Evolutionary conservation across 148 eudicot species (phyloP).

Genomic region (Persicaria tinctoria): DNA sequence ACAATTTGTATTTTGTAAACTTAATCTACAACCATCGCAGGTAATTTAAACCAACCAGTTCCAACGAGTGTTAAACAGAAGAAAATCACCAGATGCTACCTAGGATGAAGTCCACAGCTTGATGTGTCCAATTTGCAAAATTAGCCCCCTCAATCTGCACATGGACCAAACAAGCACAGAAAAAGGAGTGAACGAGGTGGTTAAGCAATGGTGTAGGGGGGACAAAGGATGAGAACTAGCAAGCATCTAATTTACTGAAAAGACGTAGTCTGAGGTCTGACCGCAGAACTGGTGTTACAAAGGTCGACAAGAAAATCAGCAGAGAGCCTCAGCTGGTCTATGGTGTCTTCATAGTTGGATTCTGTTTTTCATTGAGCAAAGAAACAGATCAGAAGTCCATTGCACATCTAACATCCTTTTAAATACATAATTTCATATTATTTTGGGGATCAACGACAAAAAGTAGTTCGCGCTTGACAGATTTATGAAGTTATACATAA

Average conservation of each 20-base stretch:
- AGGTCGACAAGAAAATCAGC: conserved; percentile 89
- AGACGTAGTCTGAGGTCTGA: conserved; percentile 33
- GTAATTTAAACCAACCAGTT: background rate
- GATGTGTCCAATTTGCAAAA: conserved; percentile 70
- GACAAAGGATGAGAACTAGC: background rate
- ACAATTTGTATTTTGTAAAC: background rate
- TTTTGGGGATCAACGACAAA: background rate
- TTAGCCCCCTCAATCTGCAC: conserved; percentile 44
- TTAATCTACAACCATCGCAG: background rate
- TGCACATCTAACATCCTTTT: background rate
- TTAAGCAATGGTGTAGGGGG: background rate
- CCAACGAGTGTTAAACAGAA: background rate
- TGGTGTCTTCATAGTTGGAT: conserved; percentile 42
- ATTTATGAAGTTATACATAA: background rate
- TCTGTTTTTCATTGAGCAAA: conserved; percentile 31
- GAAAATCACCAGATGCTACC: conserved; percentile 27
- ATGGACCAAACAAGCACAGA: conserved; percentile 1
- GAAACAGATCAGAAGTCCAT: conserved; percentile 4
- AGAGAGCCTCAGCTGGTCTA: conserved; percentile 64
- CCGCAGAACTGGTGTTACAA: conserved; percentile 45
- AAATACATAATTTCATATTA: background rate
- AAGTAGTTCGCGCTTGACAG: background rate
- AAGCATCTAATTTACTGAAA: background rate
- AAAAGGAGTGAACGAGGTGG: background rate
- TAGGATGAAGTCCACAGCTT: conserved; percentile 76